Conservation (phyloP, 225 moss, liverwort and hornwort genomes). For the Physcomitrium patens region DNA sequence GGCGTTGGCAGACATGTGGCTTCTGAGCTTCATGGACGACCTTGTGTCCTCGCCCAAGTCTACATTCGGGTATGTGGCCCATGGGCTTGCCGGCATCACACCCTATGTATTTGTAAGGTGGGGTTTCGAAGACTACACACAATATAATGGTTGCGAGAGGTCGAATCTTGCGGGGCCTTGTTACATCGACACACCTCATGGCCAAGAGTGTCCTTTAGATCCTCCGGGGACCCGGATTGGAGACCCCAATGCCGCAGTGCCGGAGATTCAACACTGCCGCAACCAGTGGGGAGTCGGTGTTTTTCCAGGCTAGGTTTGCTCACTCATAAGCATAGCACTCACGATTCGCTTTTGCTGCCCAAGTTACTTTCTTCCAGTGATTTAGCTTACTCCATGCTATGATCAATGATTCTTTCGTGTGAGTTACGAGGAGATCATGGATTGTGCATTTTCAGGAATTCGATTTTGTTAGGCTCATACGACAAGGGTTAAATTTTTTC, state of each 20-base stretch:
- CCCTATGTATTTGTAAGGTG: constrained; percentile 24
- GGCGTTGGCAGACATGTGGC: constrained; percentile 80
- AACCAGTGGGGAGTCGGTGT: constrained; percentile 60
- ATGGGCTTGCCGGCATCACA: constrained; percentile 60
- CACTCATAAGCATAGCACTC: too few relatives aligned
- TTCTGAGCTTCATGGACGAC: constrained; percentile 71
- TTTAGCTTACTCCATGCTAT: too few relatives aligned
- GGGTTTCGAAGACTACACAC: too few relatives aligned
- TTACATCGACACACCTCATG: constrained; percentile 52
- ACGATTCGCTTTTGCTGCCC: too few relatives aligned
- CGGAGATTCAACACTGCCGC: constrained; percentile 48
- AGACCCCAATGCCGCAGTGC: constrained; percentile 21
- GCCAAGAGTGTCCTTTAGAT: constrained; percentile 52
- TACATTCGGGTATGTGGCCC: constrained; percentile 87
- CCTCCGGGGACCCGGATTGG: constrained; percentile 2
- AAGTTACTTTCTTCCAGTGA: too few relatives aligned
- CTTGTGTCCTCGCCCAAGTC: constrained; percentile 86
- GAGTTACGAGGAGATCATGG: too few relatives aligned
- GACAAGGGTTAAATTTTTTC: too few relatives aligned
- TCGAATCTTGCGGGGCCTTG: constrained; percentile 59
- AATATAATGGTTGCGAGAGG: constrained; percentile 23
- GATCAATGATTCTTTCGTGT: too few relatives aligned
- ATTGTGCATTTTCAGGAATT: too few relatives aligned
- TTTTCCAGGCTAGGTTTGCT: background rate
- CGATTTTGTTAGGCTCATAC: too few relatives aligned